Evolutionary conservation across 108 stramenopile species (phyloP).

Genomic region (Cylindrotheca fusiformis): DNA sequence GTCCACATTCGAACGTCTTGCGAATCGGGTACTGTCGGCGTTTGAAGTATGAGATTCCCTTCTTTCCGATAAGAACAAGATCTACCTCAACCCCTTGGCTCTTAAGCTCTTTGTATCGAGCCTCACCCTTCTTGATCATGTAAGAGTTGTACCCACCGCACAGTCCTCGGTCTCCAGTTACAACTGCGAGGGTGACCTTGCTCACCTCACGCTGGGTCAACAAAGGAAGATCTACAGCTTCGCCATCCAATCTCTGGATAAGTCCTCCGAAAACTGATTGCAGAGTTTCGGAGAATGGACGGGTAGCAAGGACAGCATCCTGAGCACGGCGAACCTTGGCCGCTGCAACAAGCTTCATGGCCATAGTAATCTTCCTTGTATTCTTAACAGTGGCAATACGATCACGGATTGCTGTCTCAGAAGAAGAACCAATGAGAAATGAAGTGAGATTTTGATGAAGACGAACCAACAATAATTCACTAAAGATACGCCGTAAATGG

Average conservation of each 20-base stretch:
- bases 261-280: slow-evolving; percentile 94
- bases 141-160: slow-evolving; percentile 97
- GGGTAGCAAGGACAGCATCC: slow-evolving; percentile 91
- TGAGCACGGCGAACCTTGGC: slow-evolving; percentile 98
- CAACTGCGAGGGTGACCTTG: slow-evolving; percentile 88
- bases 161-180: slow-evolving; percentile 94
- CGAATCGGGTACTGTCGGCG: slow-evolving; percentile 81
- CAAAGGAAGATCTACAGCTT: slow-evolving; percentile 92
- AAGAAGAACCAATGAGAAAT: neutral
- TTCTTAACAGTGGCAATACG: slow-evolving; percentile 88
- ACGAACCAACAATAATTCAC: too few relatives aligned
- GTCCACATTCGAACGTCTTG: slow-evolving; percentile 79
- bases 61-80: slow-evolving; percentile 89
- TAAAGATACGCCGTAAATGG: neutral
- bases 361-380: slow-evolving; percentile 93
- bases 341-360: slow-evolving; percentile 98
- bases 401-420: slow-evolving; percentile 79
- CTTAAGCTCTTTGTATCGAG: slow-evolving; percentile 80
- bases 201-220: slow-evolving; percentile 93
- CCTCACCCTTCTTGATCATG: slow-evolving; percentile 95
- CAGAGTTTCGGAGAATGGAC: slow-evolving; percentile 95
- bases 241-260: slow-evolving; percentile 75
- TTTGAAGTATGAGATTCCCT: slow-evolving; percentile 86
- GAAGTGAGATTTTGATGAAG: too few relatives aligned
- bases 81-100: slow-evolving; percentile 83